These are phyloP conservation scores for Pontederia crassipes DNA, from an alignment of 176 grass and related monocot genomes.

Conservation along the genomic window DNA sequence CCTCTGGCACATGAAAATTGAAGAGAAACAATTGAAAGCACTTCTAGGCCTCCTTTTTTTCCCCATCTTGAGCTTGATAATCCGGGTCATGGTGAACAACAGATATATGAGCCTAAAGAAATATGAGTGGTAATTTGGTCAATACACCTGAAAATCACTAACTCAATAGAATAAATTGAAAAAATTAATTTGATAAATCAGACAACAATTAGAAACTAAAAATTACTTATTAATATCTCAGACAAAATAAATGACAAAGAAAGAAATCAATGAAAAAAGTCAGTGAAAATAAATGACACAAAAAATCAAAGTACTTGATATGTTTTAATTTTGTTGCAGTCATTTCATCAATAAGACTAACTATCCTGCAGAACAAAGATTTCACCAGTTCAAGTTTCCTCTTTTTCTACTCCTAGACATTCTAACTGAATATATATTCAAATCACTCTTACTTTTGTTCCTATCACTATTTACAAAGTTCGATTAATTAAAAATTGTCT, in stretches of 20 bases:
- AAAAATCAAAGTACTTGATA: slow-evolving; percentile 29
- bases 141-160: neutral
- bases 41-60: slow-evolving; percentile 57
- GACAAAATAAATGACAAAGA: too few species aligned
- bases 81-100: slow-evolving; percentile 58
- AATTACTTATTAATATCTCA: too few species aligned
- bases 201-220: too few species aligned
- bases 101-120: slow-evolving; percentile 58
- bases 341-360: slow-evolving; percentile 72
- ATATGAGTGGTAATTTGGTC: too few species aligned
- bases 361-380: slow-evolving; percentile 51
- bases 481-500: too few species aligned
- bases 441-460: too few species aligned
- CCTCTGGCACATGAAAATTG: slow-evolving; percentile 55
- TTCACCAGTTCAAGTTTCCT: too few species aligned
- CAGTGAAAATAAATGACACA: neutral
- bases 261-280: too few species aligned
- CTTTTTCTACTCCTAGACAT: too few species aligned
- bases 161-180: neutral
- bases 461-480: too few species aligned
- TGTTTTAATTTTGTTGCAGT: slow-evolving; percentile 71
- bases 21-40: slow-evolving; percentile 80
- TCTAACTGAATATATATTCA: too few species aligned
- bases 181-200: neutral
- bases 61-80: slow-evolving; percentile 50